A percentile compares a stretch with the other conserved stretches of the same genome.
phyloP scores from a whole-genome alignment of 2,329 filamentous ascomycete genomes.

The Sodiomyces alkalinus region DNA sequence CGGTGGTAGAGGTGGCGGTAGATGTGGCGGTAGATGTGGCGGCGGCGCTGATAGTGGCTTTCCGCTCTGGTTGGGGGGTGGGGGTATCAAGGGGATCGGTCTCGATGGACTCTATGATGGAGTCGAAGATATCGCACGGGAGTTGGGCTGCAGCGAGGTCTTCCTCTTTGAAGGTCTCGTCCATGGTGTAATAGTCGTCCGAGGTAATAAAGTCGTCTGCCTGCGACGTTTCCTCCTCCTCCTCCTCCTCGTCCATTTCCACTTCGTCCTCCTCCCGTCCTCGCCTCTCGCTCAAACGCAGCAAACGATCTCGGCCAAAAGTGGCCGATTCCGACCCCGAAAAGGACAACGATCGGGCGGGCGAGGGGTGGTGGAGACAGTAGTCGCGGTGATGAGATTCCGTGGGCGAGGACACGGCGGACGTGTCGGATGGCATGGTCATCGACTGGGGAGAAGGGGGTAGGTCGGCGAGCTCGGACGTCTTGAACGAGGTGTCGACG shows the following conservation, averaged over 20 bases:
- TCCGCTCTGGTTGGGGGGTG: constrained; percentile 25
- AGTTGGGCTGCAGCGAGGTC: constrained; percentile 23
- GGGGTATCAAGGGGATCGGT: constrained; percentile 29
- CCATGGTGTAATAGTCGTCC: constrained; percentile 25
- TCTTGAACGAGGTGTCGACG: constrained; percentile 13
- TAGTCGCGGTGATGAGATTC: constrained; percentile 17
- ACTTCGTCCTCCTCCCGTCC: constrained; percentile 8
- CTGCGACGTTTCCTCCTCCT: constrained; percentile 24
- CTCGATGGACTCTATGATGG: constrained; percentile 16
- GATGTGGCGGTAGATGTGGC: constrained; percentile 13
- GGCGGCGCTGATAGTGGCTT: too few species aligned
- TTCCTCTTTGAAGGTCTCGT: constrained; percentile 14
- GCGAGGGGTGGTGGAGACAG: constrained; percentile 18
- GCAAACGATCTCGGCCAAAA: constrained; percentile 13
- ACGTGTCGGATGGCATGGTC: constrained; percentile 29
- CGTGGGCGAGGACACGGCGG: constrained; percentile 18
- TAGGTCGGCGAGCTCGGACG: constrained; percentile 16
- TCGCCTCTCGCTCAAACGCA: too few species aligned
- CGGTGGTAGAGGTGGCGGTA: too few species aligned
- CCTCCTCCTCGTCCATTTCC: constrained; percentile 21
- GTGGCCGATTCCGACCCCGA: constrained; percentile 32
- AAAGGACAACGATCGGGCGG: constrained; percentile 34
- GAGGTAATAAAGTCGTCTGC: constrained; percentile 27
- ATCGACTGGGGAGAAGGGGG: constrained; percentile 34
- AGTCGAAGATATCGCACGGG: constrained; percentile 18